These are phyloP conservation scores for Plasmodium malariae DNA, from an alignment of 169 alveolate genomes.

Conservation along the genomic window DNA sequence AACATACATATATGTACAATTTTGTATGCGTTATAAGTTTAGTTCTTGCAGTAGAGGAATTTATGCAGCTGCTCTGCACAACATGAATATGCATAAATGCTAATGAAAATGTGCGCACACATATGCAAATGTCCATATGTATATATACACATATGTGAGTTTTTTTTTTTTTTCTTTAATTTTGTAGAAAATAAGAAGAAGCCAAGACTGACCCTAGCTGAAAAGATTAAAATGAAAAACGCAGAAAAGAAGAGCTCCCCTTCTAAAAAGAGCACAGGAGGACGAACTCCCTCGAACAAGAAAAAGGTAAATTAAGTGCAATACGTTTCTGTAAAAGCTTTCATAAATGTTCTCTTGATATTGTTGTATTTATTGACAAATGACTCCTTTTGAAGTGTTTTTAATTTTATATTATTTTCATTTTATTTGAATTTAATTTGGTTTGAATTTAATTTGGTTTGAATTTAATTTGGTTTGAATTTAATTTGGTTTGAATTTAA, in stretches of 20 bases:
- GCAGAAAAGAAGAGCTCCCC: constrained; percentile 6
- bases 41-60: neutral
- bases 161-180: neutral
- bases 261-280: constrained; percentile 19
- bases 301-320: constrained; percentile 22
- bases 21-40: neutral
- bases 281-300: constrained; percentile 15
- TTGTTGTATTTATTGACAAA: no score
- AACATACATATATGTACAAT: constrained; percentile 1
- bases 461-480: no score
- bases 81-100: neutral
- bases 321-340: neutral
- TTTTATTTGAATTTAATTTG: no score
- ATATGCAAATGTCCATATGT: neutral
- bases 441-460: no score
- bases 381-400: no score
- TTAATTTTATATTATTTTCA: no score
- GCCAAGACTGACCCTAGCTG: constrained; percentile 63
- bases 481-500: no score
- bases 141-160: neutral
- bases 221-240: constrained; percentile 46
- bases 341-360: no score
- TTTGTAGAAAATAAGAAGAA: constrained; percentile 63
- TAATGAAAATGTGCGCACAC: no score
- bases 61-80: neutral